Conservation (phyloP, 345 rosid species). For the Geranium brycei region DNA sequence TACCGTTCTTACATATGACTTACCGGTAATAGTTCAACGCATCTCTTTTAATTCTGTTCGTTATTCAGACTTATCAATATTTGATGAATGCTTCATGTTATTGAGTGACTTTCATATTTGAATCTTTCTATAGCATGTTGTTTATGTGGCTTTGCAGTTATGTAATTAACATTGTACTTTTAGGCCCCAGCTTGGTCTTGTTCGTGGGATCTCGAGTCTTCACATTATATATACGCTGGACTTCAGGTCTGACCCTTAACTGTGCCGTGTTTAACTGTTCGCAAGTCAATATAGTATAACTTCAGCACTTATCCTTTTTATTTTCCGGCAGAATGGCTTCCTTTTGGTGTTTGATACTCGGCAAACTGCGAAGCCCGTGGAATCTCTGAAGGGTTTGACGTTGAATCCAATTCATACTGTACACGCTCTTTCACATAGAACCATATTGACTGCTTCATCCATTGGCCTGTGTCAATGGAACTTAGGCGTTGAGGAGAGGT, state of each 20-base stretch:
- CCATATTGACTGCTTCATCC: conserved; percentile 71
- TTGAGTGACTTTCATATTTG: no score
- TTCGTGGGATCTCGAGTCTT: conserved; percentile 63
- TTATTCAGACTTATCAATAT: conserved; percentile 4
- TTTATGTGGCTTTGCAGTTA: conserved; percentile 1
- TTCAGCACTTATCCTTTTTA: neutral
- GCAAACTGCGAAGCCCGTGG: conserved; percentile 48
- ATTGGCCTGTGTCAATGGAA: conserved; percentile 69
- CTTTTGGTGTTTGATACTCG: conserved; percentile 73
- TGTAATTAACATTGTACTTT: conserved; percentile 6
- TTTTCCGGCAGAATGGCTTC: conserved; percentile 47
- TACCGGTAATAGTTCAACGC: conserved; percentile 37
- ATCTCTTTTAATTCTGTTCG: neutral
- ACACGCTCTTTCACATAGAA: conserved; percentile 31
- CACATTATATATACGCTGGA: conserved; percentile 69
- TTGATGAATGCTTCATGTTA: neutral
- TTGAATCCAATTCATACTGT: conserved; percentile 67
- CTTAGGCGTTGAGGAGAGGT: conserved; percentile 50
- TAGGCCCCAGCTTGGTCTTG: conserved; percentile 92
- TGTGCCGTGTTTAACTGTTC: neutral
- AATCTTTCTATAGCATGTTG: neutral
- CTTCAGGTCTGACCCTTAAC: conserved; percentile 41
- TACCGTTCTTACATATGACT: conserved; percentile 46
- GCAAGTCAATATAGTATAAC: neutral
- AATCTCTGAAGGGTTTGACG: conserved; percentile 44